A percentile compares a stretch with the other conserved stretches of the same genome.
Evolutionary conservation across 2,329 filamentous ascomycete genomes (phyloP).

Genomic region (Trichoderma koningii): DNA sequence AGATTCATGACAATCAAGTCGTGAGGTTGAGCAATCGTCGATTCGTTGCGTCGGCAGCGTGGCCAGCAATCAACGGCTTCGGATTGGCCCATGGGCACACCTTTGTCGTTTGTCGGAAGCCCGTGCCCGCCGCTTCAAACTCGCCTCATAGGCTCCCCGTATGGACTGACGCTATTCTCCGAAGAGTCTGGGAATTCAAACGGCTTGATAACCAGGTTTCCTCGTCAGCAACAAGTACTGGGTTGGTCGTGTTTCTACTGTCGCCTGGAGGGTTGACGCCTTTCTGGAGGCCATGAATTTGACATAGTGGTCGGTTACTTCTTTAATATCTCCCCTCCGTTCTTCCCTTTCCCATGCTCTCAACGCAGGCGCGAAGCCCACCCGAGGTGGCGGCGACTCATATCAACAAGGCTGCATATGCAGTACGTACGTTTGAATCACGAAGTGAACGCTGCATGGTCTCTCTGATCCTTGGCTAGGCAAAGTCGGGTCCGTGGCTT

Average conservation of each 20-base stretch:
- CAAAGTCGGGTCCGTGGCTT: neutral
- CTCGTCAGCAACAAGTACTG: neutral
- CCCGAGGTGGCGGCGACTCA: conserved; percentile 1
- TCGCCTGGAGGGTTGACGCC: neutral
- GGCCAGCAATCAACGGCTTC: neutral
- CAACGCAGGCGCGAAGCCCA: neutral
- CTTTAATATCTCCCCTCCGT: neutral
- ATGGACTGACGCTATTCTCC: conserved; percentile 23
- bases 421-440: too few relatives aligned
- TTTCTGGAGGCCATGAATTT: too few relatives aligned
- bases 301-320: too few relatives aligned
- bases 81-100: conserved; percentile 4
- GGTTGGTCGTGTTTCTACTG: neutral
- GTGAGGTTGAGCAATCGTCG: neutral
- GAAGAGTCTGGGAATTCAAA: conserved; percentile 13
- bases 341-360: neutral
- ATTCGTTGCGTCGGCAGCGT: conserved; percentile 13
- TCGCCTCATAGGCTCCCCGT: conserved; percentile 13
- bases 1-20: neutral
- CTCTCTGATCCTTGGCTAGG: neutral
- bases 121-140: conserved; percentile 16
- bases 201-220: conserved; percentile 16
- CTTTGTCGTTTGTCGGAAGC: neutral
- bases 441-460: neutral
- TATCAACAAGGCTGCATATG: conserved; percentile 23